Percentiles rank a stretch among this genome's conserved stretches.
These are phyloP conservation scores for Phialemonium atrogriseum DNA, from an alignment of 2,329 filamentous ascomycete species.

Conservation along the genomic window DNA sequence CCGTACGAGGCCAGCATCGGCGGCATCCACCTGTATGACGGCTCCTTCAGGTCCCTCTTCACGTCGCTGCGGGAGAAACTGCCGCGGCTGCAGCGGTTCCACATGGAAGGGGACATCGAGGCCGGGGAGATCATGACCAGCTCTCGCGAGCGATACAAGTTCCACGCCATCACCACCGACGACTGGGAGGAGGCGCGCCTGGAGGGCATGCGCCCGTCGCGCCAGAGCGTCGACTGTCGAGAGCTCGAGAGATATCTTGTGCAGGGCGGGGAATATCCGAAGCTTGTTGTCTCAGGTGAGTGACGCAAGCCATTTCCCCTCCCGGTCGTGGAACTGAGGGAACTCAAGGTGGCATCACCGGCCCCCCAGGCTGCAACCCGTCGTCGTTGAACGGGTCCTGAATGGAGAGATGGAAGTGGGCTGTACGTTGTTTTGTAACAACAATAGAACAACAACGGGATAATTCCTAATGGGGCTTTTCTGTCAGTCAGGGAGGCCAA, in stretches of 20 bases:
- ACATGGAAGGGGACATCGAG: conserved; percentile 37
- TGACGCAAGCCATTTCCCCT: no score
- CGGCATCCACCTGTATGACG: conserved; percentile 35
- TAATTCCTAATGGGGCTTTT: no score
- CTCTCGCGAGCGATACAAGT: conserved; percentile 31
- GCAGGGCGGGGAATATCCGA: conserved; percentile 27
- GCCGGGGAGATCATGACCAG: conserved; percentile 28
- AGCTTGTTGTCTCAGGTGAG: conserved; percentile 6
- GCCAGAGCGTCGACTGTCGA: conserved; percentile 25
- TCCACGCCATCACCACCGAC: conserved; percentile 32
- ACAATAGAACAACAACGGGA: no score
- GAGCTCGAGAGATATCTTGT: conserved; percentile 33
- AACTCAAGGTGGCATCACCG: no score
- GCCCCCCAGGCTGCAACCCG: no score
- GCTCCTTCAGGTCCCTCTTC: conserved; percentile 35
- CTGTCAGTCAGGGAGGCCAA: no score
- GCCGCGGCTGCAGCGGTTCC: conserved; percentile 29
- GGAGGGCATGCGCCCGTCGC: conserved; percentile 18
- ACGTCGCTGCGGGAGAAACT: conserved; percentile 26
- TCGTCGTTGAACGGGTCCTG: no score
- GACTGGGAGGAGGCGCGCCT: conserved; percentile 24
- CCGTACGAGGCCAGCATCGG: conserved; percentile 30
- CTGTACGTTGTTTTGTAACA: no score
- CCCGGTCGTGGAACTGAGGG: no score
- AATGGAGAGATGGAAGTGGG: no score